Evolutionary conservation across 2,329 filamentous ascomycete genomes (phyloP).

Genomic region (Reticulascus tulasneorum): DNA sequence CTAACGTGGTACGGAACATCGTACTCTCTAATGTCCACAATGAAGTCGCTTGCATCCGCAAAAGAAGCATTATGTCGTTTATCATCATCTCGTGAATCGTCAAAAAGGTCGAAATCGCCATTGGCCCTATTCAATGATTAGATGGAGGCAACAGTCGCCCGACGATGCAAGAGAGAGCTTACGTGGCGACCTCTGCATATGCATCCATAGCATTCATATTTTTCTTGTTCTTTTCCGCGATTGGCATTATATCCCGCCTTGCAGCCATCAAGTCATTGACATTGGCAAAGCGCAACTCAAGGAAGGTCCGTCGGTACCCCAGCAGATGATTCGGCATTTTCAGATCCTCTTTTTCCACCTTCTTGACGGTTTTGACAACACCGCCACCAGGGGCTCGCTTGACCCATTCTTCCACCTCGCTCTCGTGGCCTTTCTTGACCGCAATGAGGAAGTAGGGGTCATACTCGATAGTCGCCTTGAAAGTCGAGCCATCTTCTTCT

Average conservation of each 20-base stretch:
- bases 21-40: constrained; percentile 98
- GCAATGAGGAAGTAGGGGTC: constrained; percentile 95
- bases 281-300: constrained; percentile 84
- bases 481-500: constrained; percentile 79
- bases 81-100: constrained; percentile 77
- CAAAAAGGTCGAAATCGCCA: constrained; percentile 90
- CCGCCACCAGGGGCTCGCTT: constrained; percentile 74
- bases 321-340: constrained; percentile 93
- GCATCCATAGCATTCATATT: constrained; percentile 96
- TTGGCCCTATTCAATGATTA: constrained; percentile 52
- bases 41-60: constrained; percentile 90
- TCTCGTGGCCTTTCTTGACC: constrained; percentile 80
- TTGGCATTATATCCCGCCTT: constrained; percentile 76
- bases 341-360: constrained; percentile 88
- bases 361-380: constrained; percentile 71
- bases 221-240: constrained; percentile 96
- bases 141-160: not conserved
- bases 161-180: constrained; percentile 28
- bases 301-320: constrained; percentile 82
- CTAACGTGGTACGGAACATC: constrained; percentile 99
- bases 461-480: constrained; percentile 95
- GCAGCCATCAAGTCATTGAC: constrained; percentile 83
- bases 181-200: constrained; percentile 94
- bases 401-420: constrained; percentile 95
- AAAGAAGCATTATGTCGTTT: constrained; percentile 71